A percentile compares a stretch with the other conserved stretches of the same genome.
These are phyloP conservation scores for Pyrenochaeta sp. DNA, from an alignment of 2,329 filamentous ascomycete genomes.

Conservation along the genomic window DNA sequence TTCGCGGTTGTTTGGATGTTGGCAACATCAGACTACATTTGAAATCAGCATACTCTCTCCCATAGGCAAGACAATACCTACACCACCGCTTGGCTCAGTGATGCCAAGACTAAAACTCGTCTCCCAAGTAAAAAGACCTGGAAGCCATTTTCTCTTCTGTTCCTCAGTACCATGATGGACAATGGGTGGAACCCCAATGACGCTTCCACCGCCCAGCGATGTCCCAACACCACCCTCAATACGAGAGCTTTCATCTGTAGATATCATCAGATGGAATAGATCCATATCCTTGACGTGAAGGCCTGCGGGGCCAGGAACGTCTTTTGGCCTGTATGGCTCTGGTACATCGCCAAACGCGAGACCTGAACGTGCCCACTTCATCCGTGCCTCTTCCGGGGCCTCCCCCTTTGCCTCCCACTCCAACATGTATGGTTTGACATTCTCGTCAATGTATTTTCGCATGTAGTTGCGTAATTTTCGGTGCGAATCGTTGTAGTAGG, in stretches of 20 bases:
- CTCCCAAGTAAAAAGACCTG: constrained; percentile 64
- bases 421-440: constrained; percentile 65
- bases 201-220: constrained; percentile 65
- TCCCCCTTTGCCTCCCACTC: constrained; percentile 67
- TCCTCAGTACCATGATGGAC: constrained; percentile 67
- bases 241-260: constrained; percentile 63
- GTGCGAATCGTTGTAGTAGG: constrained; percentile 71
- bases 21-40: constrained; percentile 64
- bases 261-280: constrained; percentile 56
- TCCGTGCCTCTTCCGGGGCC: constrained; percentile 56
- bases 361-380: constrained; percentile 51
- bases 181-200: constrained; percentile 70
- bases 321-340: constrained; percentile 50
- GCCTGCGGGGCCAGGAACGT: constrained; percentile 47
- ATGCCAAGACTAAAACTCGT: constrained; percentile 70
- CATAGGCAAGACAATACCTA: constrained; percentile 9
- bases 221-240: constrained; percentile 66
- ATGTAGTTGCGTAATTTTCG: constrained; percentile 64
- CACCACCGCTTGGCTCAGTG: constrained; percentile 66
- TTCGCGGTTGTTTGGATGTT: constrained; percentile 69
- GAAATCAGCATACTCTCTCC: constrained; percentile 9
- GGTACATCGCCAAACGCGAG: constrained; percentile 55
- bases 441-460: constrained; percentile 65
- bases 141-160: constrained; percentile 67
- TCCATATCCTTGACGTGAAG: constrained; percentile 48